A percentile compares a stretch with the other conserved stretches of the same genome.
phyloP scores from a whole-genome alignment of 306 rosid species.

The Herpetospermum pedunculosum region DNA sequence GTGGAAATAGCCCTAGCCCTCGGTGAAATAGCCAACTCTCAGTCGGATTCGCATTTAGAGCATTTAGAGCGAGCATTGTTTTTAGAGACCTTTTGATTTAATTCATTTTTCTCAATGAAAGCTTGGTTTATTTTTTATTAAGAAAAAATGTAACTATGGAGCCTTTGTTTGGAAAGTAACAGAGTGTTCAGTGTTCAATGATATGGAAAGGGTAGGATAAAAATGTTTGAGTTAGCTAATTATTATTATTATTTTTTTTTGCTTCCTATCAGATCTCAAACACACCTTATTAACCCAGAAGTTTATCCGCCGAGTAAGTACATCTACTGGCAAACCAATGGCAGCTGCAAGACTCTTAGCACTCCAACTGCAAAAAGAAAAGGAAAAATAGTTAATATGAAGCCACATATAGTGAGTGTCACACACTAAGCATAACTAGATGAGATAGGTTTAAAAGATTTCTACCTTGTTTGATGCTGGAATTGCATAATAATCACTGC shows the following conservation, averaged over 20 bases:
- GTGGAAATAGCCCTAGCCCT: neutral
- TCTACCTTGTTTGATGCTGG: conserved; percentile 65
- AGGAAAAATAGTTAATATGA: neutral
- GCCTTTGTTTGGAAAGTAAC: neutral
- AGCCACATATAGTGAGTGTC: neutral
- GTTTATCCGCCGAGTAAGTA: conserved; percentile 59
- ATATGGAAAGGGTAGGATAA: neutral
- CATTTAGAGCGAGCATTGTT: too few relatives aligned
- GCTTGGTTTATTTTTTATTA: neutral
- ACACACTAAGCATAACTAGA: neutral
- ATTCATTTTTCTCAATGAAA: neutral
- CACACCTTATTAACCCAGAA: conserved; percentile 88
- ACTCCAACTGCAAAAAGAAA: conserved; percentile 57
- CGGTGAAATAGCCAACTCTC: too few relatives aligned
- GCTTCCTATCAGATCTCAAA: neutral
- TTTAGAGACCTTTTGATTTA: neutral
- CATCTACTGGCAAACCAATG: conserved; percentile 63
- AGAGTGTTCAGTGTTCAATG: neutral
- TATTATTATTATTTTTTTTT: neutral
- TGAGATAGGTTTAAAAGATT: neutral
- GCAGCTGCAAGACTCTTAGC: conserved; percentile 64
- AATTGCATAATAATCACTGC: conserved; percentile 81
- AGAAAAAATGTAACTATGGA: neutral
- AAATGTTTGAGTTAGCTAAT: neutral
- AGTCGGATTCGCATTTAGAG: too few relatives aligned